Conservation (phyloP, 805 yeast species). For the Wickerhamomyces tratensis region DNA sequence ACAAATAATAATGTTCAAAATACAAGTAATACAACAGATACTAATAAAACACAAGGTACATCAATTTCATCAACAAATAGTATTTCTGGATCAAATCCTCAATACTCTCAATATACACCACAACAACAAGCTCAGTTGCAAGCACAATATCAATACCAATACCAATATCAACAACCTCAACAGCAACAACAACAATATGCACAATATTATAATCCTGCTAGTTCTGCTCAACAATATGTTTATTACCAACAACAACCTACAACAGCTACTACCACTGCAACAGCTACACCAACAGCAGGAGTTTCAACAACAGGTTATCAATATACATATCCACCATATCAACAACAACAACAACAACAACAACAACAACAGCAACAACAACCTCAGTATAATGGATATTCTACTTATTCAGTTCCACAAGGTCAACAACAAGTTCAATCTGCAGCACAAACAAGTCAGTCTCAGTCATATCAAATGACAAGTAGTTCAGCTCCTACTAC, state of each 20-base stretch:
- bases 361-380: background rate
- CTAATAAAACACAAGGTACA: background rate
- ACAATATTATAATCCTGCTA: background rate
- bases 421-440: constrained; percentile 1
- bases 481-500: too few relatives aligned
- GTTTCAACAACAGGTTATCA: too few relatives aligned
- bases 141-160: constrained; percentile 2
- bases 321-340: too few relatives aligned
- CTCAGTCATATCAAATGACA: too few relatives aligned
- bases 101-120: constrained; percentile 1
- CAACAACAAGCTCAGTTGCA: constrained; percentile 8
- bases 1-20: too few relatives aligned
- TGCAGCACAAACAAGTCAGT: too few relatives aligned
- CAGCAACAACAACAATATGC: constrained; percentile 1
- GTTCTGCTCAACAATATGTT: constrained; percentile 4
- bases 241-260: background rate
- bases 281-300: background rate
- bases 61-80: background rate
- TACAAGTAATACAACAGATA: too few relatives aligned
- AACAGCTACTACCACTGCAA: background rate
- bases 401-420: background rate
- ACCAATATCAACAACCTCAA: constrained; percentile 7
- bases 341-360: background rate
- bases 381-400: background rate
- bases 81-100: background rate